Base-by-base conservation (phyloP, 2,329 filamentous ascomycete species). In the Atkinsonella hypoxylon region DNA sequence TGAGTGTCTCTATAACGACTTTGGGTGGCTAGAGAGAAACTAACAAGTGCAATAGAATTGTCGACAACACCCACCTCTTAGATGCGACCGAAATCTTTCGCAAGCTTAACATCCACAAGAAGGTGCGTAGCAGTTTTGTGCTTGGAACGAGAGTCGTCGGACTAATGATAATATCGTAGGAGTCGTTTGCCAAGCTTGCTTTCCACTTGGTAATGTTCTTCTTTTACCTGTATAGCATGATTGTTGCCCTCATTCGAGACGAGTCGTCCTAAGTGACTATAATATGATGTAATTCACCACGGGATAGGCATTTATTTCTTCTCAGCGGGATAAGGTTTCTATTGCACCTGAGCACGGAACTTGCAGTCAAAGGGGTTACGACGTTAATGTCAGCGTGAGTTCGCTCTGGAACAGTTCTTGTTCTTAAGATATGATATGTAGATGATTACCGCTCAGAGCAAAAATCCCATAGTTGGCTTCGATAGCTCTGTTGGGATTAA, bases 171-270 rank as follows among this genome's bases (percentile, higher is more conserved):
- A 17, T 32, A 46, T 54, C 56, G 63, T 51, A 95, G 90, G 93
- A 98, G 81, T 97, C 93, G 0, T 98, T 98, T 70, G 84, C 93
- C 75, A 98, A 98, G 76, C 87, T 98, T 42, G 93, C 91, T 51
- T 98, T 98, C 79, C 93, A 98, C 71, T 77, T 98, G 54, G 70
- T 98, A 73, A 96, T 98, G 89, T 98, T 98, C 81, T 98, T 98
- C 83, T 98, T 97, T 81, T 98, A 98, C 75, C 85, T 98, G 51
- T 95, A 95, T 81, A 94, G 87, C 83, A 94, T 93, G 87, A 93
- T 93, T 61, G 91, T 96, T 57, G 91, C 93, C 58, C 79, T 98
- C 56, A 98, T 98, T 76, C 84, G 86, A 65, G 93, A 97, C 70
- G 93, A 98, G 74, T 81, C 86, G 54, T 81, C 89, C 71, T 95